Base-by-base conservation (phyloP, 2,329 filamentous ascomycete genomes). In the Aspergillus terreus region DNA sequence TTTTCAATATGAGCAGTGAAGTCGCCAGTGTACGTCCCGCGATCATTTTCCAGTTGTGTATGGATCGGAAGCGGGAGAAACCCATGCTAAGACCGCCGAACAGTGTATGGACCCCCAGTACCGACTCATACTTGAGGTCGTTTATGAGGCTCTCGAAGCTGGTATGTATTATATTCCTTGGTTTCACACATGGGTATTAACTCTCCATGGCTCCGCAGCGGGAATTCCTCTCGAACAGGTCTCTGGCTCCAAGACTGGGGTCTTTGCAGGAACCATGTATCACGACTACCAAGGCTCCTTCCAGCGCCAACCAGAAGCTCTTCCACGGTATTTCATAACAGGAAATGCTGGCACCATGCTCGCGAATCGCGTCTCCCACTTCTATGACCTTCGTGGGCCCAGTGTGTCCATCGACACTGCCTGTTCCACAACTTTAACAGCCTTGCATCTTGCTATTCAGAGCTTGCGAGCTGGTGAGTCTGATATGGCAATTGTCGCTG, bases 331-430 rank as follows among this genome's bases (percentile, higher is more conserved):
- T 61, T 59, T 3, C 61, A 61, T 5, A 46, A 51, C 35, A 49
- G 56, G 11, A 10, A 32, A 30, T 21, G 33, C 25, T 4, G n/a
- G 12, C 6, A 47, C 55, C 11, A 47, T 66, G 21, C 17, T 61
- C 12, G 51, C 66, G 2, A 70, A 70, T 46, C 59, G 67, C 0
- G 38, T 70, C 4, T 69, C 66, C 2, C 62, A 60, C 27, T 59
- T 60, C 21, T 69, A 57, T 44, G 62, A 69, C 49, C 47, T 68
- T 6, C 46, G 48, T 5, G 66, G 64, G 1, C 56, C 64, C 1
- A 61, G 56, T 38, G 40, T 65, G 9, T 63, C 58, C 11, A 21
- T 68, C 1, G 61, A 68, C 44, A 68, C 66, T 0, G 66, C 56
- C 2, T 66, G 66, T 51, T 63, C 61, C 9, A 46, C 58, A 2